These are phyloP conservation scores for Cucumis cinereus DNA, from an alignment of 306 rosid species.

Conservation along the genomic window DNA sequence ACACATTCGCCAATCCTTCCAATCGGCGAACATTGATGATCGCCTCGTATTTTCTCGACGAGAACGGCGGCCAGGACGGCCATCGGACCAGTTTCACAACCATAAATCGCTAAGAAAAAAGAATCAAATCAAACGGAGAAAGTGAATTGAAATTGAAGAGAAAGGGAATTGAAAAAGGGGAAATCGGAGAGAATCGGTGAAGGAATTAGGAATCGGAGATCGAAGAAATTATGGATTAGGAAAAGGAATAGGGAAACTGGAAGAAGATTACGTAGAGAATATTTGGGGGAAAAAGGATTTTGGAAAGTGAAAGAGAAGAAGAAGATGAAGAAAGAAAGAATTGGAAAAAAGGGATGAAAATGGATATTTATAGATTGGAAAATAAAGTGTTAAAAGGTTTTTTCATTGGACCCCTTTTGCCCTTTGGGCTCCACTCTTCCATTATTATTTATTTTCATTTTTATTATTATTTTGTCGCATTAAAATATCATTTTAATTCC, in stretches of 20 bases:
- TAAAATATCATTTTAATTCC: no score
- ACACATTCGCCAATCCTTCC: neutral
- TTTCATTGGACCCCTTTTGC: neutral
- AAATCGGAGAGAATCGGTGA: neutral
- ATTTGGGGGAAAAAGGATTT: neutral
- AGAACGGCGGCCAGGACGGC: slow-evolving; percentile 26
- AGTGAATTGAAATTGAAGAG: no score
- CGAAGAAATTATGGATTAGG: neutral
- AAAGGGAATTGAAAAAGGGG: neutral
- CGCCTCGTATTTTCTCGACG: slow-evolving; percentile 16
- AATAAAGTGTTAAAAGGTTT: neutral
- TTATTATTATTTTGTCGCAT: no score
- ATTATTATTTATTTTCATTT: no score
- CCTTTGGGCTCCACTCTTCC: neutral
- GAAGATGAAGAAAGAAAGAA: neutral
- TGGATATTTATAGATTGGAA: neutral
- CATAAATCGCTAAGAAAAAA: neutral
- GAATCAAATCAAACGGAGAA: neutral
- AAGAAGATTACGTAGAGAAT: slow-evolving; percentile 1
- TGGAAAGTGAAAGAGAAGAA: neutral
- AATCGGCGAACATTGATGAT: slow-evolving; percentile 1
- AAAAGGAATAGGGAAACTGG: neutral
- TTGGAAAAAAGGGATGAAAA: neutral
- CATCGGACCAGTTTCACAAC: slow-evolving; percentile 26
- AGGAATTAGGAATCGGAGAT: neutral